A percentile compares a stretch with the other conserved stretches of the same genome.
These are phyloP conservation scores for Penicillium oxalicum DNA, from an alignment of 2,329 filamentous ascomycete genomes.

Conservation along the genomic window DNA sequence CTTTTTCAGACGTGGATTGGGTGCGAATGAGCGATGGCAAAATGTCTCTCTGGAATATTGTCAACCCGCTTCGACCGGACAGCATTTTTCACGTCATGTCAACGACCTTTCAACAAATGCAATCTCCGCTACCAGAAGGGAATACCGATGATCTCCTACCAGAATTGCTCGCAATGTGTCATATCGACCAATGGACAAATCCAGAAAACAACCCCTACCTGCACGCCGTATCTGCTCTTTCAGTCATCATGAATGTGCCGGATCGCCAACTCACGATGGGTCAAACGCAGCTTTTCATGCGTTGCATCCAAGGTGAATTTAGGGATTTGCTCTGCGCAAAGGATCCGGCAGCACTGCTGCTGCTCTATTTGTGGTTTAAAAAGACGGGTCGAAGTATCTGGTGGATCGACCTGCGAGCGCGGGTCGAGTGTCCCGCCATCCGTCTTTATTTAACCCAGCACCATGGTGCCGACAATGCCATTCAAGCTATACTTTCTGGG, in stretches of 20 bases:
- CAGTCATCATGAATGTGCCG: slow-evolving; percentile 24
- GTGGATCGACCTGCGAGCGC: slow-evolving; percentile 42
- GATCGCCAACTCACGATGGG: slow-evolving; percentile 23
- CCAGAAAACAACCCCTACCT: slow-evolving; percentile 36
- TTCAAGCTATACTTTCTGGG: slow-evolving; percentile 31
- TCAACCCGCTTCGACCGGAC: slow-evolving; percentile 45
- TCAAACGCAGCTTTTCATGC: slow-evolving; percentile 30
- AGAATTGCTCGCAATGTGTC: slow-evolving; percentile 20
- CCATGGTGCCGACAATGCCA: slow-evolving; percentile 19
- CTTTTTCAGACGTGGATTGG: slow-evolving; percentile 51
- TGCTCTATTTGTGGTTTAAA: slow-evolving; percentile 42
- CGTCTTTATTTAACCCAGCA: slow-evolving; percentile 32
- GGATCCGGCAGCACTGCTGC: slow-evolving; percentile 37
- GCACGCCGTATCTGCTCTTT: slow-evolving; percentile 33
- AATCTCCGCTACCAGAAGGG: slow-evolving; percentile 25
- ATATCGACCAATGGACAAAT: slow-evolving; percentile 28
- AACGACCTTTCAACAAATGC: slow-evolving; percentile 33
- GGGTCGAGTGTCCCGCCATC: slow-evolving; percentile 42
- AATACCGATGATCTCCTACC: slow-evolving; percentile 20
- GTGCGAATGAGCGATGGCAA: slow-evolving; percentile 54
- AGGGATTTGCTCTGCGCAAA: slow-evolving; percentile 26
- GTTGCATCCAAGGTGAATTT: slow-evolving; percentile 32
- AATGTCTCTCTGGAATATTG: slow-evolving; percentile 47
- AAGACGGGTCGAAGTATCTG: slow-evolving; percentile 39
- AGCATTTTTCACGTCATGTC: slow-evolving; percentile 42